phyloP scores from a whole-genome alignment of 2,329 filamentous ascomycete species.

The Westerdykella sp. region DNA sequence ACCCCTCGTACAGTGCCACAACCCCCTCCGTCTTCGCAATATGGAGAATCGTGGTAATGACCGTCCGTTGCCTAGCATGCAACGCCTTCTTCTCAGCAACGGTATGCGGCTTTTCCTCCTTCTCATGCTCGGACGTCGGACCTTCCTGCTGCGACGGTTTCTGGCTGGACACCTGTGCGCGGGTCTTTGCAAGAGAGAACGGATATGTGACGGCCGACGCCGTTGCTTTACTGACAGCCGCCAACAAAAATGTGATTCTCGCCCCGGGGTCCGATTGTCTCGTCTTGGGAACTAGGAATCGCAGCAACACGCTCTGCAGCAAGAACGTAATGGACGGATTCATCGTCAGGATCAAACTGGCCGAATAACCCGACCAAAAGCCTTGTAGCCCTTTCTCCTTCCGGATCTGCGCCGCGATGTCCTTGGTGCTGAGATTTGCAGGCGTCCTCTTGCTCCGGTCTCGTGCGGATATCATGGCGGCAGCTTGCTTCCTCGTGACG shows the following conservation, averaged over 20 bases:
- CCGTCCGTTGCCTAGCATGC: conserved; percentile 41
- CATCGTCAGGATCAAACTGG: conserved; percentile 69
- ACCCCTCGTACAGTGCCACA: conserved; percentile 65
- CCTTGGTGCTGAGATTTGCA: conserved; percentile 31
- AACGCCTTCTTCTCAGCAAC: conserved; percentile 9
- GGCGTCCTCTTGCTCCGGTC: conserved; percentile 30
- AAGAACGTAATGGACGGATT: conserved; percentile 86
- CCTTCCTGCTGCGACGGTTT: conserved; percentile 23
- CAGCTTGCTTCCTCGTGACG: conserved; percentile 74
- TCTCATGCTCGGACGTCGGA: conserved; percentile 23
- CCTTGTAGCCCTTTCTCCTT: conserved; percentile 65
- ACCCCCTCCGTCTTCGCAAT: conserved; percentile 60
- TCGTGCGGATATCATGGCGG: conserved; percentile 45
- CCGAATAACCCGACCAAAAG: conserved; percentile 85
- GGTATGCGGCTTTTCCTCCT: conserved; percentile 18
- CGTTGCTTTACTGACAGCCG: conserved; percentile 70
- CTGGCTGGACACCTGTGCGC: conserved; percentile 58
- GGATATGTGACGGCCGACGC: conserved; percentile 78
- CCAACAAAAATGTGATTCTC: conserved; percentile 56
- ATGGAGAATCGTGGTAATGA: conserved; percentile 57
- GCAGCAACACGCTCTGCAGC: conserved; percentile 66
- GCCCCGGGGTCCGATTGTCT: conserved; percentile 50
- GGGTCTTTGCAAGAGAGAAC: conserved; percentile 75
- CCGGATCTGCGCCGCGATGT: conserved; percentile 60
- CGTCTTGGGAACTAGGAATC: conserved; percentile 50